Percentiles rank a stretch among this genome's conserved stretches.
These are phyloP conservation scores for Coriolopsis trogii DNA, from an alignment of 1,284 basidiomycete genomes.

Conservation along the genomic window DNA sequence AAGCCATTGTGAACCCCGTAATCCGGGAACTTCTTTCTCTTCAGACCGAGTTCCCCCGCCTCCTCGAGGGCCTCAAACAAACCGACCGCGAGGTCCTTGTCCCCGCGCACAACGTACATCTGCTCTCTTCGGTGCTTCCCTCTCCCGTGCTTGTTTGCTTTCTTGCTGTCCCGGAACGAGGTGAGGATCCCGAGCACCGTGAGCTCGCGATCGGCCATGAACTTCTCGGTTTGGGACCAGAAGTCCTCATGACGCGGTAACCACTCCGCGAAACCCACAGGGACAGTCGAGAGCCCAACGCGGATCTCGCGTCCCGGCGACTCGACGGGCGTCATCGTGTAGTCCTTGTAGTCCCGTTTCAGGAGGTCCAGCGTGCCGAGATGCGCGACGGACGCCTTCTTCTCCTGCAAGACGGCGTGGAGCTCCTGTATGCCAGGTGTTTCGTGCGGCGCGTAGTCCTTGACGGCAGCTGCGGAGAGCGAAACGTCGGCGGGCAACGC, in stretches of 20 bases:
- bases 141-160: constrained; percentile 48
- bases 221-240: constrained; percentile 53
- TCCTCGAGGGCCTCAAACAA: constrained; percentile 63
- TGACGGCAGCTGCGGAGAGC: too few species aligned
- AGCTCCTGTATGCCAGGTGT: constrained; percentile 50
- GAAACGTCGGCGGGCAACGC: too few species aligned
- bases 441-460: constrained; percentile 28
- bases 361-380: constrained; percentile 80
- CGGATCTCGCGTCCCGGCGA: constrained; percentile 39
- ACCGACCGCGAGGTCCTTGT: constrained; percentile 38
- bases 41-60: constrained; percentile 52
- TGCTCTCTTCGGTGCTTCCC: constrained; percentile 73
- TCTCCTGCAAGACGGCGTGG: constrained; percentile 50
- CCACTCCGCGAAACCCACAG: constrained; percentile 63
- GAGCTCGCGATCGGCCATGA: constrained; percentile 68
- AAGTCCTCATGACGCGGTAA: constrained; percentile 44
- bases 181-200: constrained; percentile 80
- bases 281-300: constrained; percentile 81
- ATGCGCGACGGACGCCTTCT: constrained; percentile 74
- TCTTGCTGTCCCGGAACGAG: constrained; percentile 50
- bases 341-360: constrained; percentile 93
- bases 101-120: constrained; percentile 56
- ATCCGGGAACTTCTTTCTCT: constrained; percentile 44
- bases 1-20: constrained; percentile 32
- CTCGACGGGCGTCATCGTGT: constrained; percentile 51